Evolutionary conservation across 805 yeast genomes (phyloP).

Genomic region (Teunomyces gatunensis): DNA sequence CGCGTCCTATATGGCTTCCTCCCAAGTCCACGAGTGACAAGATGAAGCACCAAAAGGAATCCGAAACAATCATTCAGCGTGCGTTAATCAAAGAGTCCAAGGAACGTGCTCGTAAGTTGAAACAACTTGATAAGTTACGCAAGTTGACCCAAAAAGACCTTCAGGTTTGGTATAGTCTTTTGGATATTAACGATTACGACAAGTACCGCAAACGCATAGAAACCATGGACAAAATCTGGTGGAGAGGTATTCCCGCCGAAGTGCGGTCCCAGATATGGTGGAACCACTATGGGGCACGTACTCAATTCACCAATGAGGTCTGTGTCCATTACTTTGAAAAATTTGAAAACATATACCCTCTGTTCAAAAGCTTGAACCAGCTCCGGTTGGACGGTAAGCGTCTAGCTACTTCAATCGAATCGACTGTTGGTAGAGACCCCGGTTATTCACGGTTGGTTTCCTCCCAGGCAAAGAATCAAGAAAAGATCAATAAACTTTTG

Average conservation of each 20-base stretch:
- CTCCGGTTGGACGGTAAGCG: slow-evolving; percentile 2
- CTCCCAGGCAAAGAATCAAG: not conserved
- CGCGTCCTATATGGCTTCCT: slow-evolving; percentile 66
- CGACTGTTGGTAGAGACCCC: not conserved
- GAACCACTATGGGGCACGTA: slow-evolving; percentile 11
- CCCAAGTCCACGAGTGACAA: slow-evolving; percentile 58
- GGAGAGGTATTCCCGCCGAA: slow-evolving; percentile 22
- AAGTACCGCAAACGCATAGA: slow-evolving; percentile 9
- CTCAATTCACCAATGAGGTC: slow-evolving; percentile 3
- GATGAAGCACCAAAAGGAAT: slow-evolving; percentile 52
- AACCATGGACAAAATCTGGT: slow-evolving; percentile 15
- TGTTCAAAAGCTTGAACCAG: slow-evolving; percentile 1
- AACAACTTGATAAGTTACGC: slow-evolving; percentile 28
- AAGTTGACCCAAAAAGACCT: slow-evolving; percentile 37
- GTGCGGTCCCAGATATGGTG: slow-evolving; percentile 52
- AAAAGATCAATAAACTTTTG: slow-evolving; percentile 5
- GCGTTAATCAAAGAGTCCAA: slow-evolving; percentile 42
- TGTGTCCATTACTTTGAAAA: slow-evolving; percentile 4
- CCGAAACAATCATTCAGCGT: slow-evolving; percentile 40
- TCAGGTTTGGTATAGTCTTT: slow-evolving; percentile 16
- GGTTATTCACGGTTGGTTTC: not conserved
- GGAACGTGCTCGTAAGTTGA: slow-evolving; percentile 26
- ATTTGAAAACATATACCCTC: not conserved
- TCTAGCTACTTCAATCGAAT: slow-evolving; percentile 1
- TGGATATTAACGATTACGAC: slow-evolving; percentile 7